Evolutionary conservation across 2,329 filamentous ascomycete species (phyloP).

Genomic region (Pseudogymnoascus sp.): DNA sequence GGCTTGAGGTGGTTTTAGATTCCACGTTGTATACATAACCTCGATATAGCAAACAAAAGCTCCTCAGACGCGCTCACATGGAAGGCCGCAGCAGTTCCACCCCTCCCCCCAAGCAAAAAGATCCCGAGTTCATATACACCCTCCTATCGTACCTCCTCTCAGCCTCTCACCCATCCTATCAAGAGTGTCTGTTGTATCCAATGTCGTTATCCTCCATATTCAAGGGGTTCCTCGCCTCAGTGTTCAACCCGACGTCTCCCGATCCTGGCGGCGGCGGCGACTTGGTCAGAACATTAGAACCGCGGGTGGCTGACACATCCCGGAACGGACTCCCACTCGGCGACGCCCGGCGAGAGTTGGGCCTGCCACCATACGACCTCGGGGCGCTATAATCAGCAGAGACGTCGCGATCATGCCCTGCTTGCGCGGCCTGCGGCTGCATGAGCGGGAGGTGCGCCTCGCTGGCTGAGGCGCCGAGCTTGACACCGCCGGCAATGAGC

Average conservation of each 20-base stretch:
- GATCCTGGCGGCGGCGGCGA: background rate
- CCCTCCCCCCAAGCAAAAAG: background rate
- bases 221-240: background rate
- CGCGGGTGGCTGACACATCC: background rate
- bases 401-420: background rate
- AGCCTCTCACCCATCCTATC: background rate
- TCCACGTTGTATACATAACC: background rate
- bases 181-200: background rate
- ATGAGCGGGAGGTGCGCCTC: background rate
- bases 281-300: background rate
- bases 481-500: background rate
- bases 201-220: conserved; percentile 4
- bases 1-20: background rate
- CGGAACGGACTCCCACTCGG: conserved; percentile 1
- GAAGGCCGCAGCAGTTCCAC: background rate
- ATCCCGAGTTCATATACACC: background rate
- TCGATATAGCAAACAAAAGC: background rate
- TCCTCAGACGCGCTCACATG: background rate
- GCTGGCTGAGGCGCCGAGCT: background rate
- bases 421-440: background rate
- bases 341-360: background rate
- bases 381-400: background rate
- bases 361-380: background rate
- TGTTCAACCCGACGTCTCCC: background rate
- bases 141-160: background rate